Conservation (phyloP, 495 filamentous ascomycete genomes). For the Oidiodendron maius region DNA sequence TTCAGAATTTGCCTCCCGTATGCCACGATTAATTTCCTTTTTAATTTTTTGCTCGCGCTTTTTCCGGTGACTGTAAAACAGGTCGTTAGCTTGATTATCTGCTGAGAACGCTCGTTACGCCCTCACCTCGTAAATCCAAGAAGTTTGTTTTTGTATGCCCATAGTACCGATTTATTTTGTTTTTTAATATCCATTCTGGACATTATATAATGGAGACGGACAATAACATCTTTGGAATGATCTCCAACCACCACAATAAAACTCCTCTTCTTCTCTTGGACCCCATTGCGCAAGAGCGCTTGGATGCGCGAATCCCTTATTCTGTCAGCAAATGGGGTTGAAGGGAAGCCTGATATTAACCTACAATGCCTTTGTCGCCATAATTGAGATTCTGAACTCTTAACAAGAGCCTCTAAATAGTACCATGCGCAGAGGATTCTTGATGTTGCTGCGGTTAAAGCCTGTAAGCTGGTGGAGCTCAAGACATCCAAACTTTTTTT, state of each 20-base stretch:
- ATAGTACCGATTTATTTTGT: conserved; percentile 93
- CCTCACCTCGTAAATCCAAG: conserved; percentile 73
- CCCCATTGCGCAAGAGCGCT: conserved; percentile 90
- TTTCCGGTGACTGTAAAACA: conserved; percentile 68
- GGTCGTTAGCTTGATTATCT: conserved; percentile 5
- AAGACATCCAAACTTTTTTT: not conserved
- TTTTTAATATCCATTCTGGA: conserved; percentile 85
- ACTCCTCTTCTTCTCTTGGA: conserved; percentile 94
- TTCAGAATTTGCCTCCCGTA: conserved; percentile 88
- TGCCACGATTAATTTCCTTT: conserved; percentile 94
- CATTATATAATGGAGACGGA: conserved; percentile 91
- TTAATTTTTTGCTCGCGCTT: conserved; percentile 98
- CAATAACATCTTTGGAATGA: conserved; percentile 92
- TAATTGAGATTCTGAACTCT: conserved; percentile 17
- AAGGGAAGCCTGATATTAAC: conserved; percentile 13
- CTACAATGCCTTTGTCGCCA: conserved; percentile 57
- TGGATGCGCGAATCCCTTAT: conserved; percentile 87
- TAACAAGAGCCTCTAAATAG: conserved; percentile 8
- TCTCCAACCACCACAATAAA: conserved; percentile 98
- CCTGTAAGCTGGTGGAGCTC: not conserved
- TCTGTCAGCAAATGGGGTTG: conserved; percentile 11
- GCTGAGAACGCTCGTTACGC: not conserved
- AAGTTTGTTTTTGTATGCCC: conserved; percentile 99
- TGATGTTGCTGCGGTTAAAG: not conserved
- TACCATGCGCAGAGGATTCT: conserved; percentile 5